These are phyloP conservation scores for Plasmodium vivax DNA, from an alignment of 169 alveolate species.

Conservation along the genomic window DNA sequence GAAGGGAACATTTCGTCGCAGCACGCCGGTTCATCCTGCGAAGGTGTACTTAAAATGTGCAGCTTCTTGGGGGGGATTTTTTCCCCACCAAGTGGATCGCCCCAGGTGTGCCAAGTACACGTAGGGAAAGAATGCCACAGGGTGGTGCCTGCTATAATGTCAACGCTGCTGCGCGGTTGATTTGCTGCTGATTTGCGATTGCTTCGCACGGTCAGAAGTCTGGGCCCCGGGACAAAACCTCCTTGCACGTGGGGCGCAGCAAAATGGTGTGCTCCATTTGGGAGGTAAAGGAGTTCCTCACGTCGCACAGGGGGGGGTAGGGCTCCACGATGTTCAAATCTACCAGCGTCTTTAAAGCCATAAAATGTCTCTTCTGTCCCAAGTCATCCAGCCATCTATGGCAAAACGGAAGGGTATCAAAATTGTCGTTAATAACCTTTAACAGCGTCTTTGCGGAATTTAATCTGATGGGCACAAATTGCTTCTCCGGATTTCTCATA, in stretches of 20 bases:
- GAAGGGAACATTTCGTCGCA: not conserved
- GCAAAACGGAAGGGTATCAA: conserved; percentile 99
- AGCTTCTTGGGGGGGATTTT: not conserved
- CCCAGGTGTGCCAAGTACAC: not conserved
- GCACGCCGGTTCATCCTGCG: not conserved
- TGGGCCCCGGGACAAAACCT: conserved; percentile 97
- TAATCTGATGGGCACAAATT: conserved; percentile 90
- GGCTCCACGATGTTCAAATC: conserved; percentile 97
- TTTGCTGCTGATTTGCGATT: no score
- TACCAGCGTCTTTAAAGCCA: conserved; percentile 94
- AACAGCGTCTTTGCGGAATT: conserved; percentile 94
- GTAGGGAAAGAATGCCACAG: not conserved
- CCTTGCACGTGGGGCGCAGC: conserved; percentile 98
- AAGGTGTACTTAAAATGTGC: not conserved
- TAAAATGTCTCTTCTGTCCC: conserved; percentile 94
- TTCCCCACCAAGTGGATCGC: not conserved
- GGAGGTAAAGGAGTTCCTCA: conserved; percentile 96
- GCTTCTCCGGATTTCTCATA: conserved; percentile 96
- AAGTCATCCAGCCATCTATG: conserved; percentile 98
- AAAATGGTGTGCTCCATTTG: conserved; percentile 99
- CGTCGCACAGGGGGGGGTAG: conserved; percentile 99
- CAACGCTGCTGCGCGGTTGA: not conserved
- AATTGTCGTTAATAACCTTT: conserved; percentile 94
- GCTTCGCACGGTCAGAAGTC: conserved; percentile 89
- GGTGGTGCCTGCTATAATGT: not conserved